Evolutionary conservation across 768 basidiomycete species (phyloP), one percentile per base, ranked within the genome.

Genomic region (Chiua virens): DNA sequence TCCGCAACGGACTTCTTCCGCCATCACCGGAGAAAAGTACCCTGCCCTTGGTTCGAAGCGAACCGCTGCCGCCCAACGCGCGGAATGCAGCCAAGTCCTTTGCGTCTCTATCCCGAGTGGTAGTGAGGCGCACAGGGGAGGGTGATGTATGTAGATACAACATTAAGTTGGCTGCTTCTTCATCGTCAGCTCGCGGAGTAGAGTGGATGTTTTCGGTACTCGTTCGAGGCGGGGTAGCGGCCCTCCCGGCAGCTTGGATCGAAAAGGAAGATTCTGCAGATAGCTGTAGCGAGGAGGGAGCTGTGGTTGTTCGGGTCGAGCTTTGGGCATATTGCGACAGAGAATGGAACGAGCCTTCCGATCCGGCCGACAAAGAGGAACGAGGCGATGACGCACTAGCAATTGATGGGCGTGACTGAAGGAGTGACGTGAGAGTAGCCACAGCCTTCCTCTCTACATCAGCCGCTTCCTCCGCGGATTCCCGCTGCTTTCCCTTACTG

Each of bases 81-180:
- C 84, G 76, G 60, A 75, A 86, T 17, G 84, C 79, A 7, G 77
- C 75, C 30, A 75, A 55, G 58, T 88, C 85, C 56, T 74, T 78
- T 6, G 74, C 61, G 37, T 82, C 80, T 25, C 52, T 62, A 22
- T 70, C 65, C 34, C 72, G 69, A 32, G 78, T 80, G 38, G 75
- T 77, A 15, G 75, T 69, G 20, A 79, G 78, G 36, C 89, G 82
- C 18, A 77, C 87, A 9, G 90, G 90, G 0, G 89, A 91, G 0
- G 90, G 90, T 1, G 88, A 91, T 7, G 89, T 91, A 37, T 91
- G 90, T 45, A 93, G 79, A 70, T 81, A 89, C 20, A 92, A 73
- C 82, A 93, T 87, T 39, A 92, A 70, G 62, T 89, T 88, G n/a
- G 91, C 89, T 0, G 90, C 91, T 61, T 92, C 91, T 32, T 69